Percentiles rank a stretch among this genome's conserved stretches.
Conservation (phyloP, 768 basidiomycete genomes). For the Calocera viscosa region DNA sequence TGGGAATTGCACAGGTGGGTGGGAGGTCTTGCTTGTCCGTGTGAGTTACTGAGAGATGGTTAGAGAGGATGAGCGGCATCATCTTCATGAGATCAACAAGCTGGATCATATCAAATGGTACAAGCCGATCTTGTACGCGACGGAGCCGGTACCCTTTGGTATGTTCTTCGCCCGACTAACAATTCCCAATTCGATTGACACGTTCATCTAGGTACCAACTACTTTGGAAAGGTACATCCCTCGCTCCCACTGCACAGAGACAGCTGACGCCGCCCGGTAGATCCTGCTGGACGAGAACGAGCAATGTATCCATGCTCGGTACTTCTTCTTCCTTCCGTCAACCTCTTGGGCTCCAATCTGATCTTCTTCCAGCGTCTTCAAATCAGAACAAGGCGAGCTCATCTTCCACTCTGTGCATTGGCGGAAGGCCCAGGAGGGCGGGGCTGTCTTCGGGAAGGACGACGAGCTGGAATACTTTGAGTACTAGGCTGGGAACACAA, state of each 20-base stretch:
- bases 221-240: neutral
- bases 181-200: neutral
- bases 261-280: neutral
- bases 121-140: conserved; percentile 6
- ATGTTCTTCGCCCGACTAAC: neutral
- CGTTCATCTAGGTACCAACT: neutral
- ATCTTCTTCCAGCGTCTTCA: neutral
- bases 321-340: neutral
- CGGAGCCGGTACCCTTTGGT: conserved; percentile 20
- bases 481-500: conserved; percentile 2
- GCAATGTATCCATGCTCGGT: conserved; percentile 10
- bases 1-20: conserved; percentile 11
- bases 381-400: neutral
- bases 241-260: neutral
- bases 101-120: conserved; percentile 14
- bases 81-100: conserved; percentile 12
- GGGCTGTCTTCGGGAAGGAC: conserved; percentile 10
- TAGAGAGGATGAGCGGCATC: conserved; percentile 8
- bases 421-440: conserved; percentile 9
- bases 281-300: conserved; percentile 13
- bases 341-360: neutral
- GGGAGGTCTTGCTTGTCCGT: neutral
- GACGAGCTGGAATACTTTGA: conserved; percentile 12
- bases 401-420: conserved; percentile 11
- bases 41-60: neutral